These are phyloP conservation scores for Sugiyamaella floridensis DNA, from an alignment of 805 yeast genomes.

Conservation along the genomic window DNA sequence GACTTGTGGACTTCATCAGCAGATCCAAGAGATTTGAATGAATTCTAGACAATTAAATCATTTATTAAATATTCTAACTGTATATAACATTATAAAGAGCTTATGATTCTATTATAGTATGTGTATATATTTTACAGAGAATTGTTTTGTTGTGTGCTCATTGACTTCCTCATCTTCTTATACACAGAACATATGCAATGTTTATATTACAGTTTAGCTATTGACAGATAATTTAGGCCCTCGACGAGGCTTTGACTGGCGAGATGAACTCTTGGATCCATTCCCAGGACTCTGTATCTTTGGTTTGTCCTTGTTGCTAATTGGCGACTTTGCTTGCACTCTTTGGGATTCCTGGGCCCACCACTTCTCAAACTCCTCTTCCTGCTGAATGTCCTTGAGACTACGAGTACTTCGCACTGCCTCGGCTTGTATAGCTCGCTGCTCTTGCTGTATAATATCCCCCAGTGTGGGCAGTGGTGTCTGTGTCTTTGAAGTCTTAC, in stretches of 20 bases:
- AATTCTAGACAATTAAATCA: too few species aligned
- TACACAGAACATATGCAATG: not conserved
- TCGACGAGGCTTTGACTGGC: conserved; percentile 1
- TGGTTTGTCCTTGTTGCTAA: not conserved
- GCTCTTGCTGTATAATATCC: conserved; percentile 26
- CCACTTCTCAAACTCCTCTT: conserved; percentile 81
- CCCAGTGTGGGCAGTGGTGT: conserved; percentile 14
- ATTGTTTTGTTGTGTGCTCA: not conserved
- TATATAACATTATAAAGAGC: too few species aligned
- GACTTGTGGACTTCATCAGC: not conserved
- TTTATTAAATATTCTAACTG: too few species aligned
- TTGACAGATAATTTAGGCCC: conserved; percentile 1
- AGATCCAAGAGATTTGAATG: too few species aligned
- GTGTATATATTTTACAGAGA: too few species aligned
- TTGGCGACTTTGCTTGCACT: conserved; percentile 6
- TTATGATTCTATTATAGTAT: too few species aligned
- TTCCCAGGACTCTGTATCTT: not conserved
- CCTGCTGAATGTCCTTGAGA: conserved; percentile 67
- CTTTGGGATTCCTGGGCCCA: conserved; percentile 59
- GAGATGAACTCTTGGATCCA: not conserved
- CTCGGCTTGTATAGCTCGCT: conserved; percentile 39
- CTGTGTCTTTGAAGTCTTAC: conserved; percentile 4
- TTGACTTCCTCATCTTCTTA: not conserved
- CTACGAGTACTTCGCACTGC: conserved; percentile 36
- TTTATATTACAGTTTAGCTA: not conserved